A percentile compares a stretch with the other conserved stretches of the same genome.
phyloP scores from a whole-genome alignment of 192 early-diverging fungal genomes.

The Dissophora ornata region DNA sequence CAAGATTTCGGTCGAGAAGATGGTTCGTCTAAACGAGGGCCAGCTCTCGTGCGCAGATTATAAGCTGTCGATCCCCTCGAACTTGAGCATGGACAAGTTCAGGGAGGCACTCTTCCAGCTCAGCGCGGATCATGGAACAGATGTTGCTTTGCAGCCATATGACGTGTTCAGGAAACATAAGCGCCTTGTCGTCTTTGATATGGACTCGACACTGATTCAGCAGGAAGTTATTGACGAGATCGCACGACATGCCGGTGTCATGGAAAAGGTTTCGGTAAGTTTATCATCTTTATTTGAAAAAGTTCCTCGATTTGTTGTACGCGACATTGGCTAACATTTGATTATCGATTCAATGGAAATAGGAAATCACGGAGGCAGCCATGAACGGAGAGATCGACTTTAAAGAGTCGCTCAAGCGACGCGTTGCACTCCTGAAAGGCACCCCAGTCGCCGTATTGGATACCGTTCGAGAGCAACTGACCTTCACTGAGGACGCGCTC shows the following conservation, averaged over 20 bases:
- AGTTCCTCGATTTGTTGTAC: too few relatives aligned
- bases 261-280: conserved; percentile 88
- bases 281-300: too few relatives aligned
- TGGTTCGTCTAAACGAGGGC: conserved; percentile 81
- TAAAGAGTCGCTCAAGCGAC: conserved; percentile 88
- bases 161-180: conserved; percentile 91
- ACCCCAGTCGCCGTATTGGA: conserved; percentile 86
- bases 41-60: conserved; percentile 84
- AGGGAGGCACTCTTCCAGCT: conserved; percentile 79
- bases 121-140: conserved; percentile 74
- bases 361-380: conserved; percentile 94
- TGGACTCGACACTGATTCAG: conserved; percentile 98
- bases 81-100: conserved; percentile 73
- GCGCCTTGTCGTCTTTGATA: conserved; percentile 97
- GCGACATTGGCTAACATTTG: too few relatives aligned
- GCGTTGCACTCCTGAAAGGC: conserved; percentile 89
- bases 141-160: conserved; percentile 89
- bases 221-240: conserved; percentile 99
- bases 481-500: conserved; percentile 92
- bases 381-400: conserved; percentile 99
- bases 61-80: conserved; percentile 80
- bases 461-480: conserved; percentile 76
- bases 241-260: conserved; percentile 90
- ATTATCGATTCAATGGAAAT: too few relatives aligned
- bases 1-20: conserved; percentile 88